These are phyloP conservation scores for Ogataea sp. DNA, from an alignment of 805 yeast genomes.

Conservation along the genomic window DNA sequence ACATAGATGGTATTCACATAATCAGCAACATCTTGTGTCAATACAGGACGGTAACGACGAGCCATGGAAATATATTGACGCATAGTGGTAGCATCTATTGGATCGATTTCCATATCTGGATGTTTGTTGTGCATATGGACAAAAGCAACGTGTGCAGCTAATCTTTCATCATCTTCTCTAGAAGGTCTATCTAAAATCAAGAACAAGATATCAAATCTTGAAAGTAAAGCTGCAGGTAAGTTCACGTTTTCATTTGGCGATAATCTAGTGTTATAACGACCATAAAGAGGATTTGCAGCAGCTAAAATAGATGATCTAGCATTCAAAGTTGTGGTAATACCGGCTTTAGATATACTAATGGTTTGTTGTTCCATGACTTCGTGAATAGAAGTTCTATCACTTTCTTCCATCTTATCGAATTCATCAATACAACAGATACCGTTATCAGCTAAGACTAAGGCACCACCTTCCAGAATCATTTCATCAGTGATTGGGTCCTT, in stretches of 20 bases:
- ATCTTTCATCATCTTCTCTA: constrained; percentile 69
- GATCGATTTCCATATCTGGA: constrained; percentile 68
- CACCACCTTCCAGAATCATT: constrained; percentile 97
- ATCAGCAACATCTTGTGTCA: constrained; percentile 77
- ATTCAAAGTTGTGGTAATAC: constrained; percentile 90
- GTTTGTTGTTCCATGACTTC: constrained; percentile 99
- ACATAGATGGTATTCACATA: constrained; percentile 82
- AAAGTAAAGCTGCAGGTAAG: constrained; percentile 90
- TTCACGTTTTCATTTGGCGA: constrained; percentile 95
- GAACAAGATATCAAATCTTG: constrained; percentile 89
- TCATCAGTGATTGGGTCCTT: constrained; percentile 98
- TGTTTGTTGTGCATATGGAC: constrained; percentile 92
- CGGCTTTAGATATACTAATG: constrained; percentile 94
- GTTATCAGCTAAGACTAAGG: constrained; percentile 91
- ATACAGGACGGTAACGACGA: constrained; percentile 74
- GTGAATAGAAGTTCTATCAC: constrained; percentile 94
- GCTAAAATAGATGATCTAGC: constrained; percentile 95
- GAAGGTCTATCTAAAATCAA: constrained; percentile 79
- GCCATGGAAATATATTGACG: constrained; percentile 88
- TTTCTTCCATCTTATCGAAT: constrained; percentile 97
- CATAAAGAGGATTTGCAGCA: constrained; percentile 97
- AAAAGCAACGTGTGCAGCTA: constrained; percentile 90
- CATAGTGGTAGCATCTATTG: constrained; percentile 70
- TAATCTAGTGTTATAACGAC: constrained; percentile 83
- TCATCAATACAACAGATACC: constrained; percentile 99